These are phyloP conservation scores for Umbelopsis isabellina DNA, from an alignment of 192 early-diverging fungal genomes.

Conservation along the genomic window DNA sequence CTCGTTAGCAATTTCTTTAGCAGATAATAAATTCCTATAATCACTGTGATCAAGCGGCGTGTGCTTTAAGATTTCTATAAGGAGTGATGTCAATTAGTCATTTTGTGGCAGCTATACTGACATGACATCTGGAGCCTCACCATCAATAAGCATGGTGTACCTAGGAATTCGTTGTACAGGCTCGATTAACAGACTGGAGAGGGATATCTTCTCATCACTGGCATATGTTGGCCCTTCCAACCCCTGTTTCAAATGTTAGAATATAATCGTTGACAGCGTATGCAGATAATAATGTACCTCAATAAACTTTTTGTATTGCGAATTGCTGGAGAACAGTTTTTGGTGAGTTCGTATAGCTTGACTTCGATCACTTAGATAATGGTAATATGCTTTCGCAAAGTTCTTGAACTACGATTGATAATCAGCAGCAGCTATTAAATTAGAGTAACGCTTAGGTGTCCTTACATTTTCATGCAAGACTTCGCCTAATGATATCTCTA, in stretches of 20 bases:
- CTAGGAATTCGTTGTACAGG: slow-evolving; percentile 3
- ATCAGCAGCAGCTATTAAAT: too few species aligned
- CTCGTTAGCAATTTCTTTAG: background rate
- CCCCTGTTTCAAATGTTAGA: background rate
- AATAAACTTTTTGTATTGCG: background rate
- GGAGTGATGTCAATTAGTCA: background rate
- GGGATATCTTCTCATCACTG: background rate
- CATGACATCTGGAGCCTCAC: background rate
- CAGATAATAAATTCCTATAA: background rate
- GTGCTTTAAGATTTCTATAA: background rate
- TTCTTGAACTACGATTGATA: background rate
- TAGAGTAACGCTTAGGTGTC: background rate
- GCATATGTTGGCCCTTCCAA: background rate
- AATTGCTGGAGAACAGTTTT: background rate
- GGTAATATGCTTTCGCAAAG: slow-evolving; percentile 7
- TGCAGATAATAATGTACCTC: background rate
- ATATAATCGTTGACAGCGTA: background rate
- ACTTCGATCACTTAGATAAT: slow-evolving; percentile 5
- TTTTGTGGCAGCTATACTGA: background rate
- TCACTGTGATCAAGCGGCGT: background rate
- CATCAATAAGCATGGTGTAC: slow-evolving; percentile 2
- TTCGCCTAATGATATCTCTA: slow-evolving; percentile 1
- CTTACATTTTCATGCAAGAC: slow-evolving; percentile 1
- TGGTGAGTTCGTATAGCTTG: slow-evolving; percentile 2
- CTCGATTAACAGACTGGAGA: background rate